These are phyloP conservation scores for Colletotrichum theobromicola DNA, from an alignment of 2,329 filamentous ascomycete species.

Conservation along the genomic window DNA sequence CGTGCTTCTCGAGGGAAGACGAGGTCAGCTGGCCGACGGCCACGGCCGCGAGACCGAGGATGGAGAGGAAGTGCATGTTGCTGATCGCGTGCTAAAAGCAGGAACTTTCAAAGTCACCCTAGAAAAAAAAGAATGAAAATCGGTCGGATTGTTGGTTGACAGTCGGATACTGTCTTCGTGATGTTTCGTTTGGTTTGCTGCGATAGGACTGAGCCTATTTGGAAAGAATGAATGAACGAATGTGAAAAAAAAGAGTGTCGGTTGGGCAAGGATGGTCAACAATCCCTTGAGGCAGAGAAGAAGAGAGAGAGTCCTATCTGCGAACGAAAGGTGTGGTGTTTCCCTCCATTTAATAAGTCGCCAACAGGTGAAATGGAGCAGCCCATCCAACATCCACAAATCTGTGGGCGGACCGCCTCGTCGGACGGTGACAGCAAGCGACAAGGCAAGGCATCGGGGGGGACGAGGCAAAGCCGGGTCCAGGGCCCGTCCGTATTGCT, in stretches of 20 bases:
- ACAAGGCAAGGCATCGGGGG: not conserved
- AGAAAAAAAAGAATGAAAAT: constrained; percentile 1
- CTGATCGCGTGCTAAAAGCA: not conserved
- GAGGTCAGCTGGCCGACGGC: constrained; percentile 24
- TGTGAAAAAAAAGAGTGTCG: constrained; percentile 13
- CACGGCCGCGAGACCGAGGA: constrained; percentile 13
- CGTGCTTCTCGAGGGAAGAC: constrained; percentile 32
- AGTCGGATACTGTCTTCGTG: not conserved
- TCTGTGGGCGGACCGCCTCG: not conserved
- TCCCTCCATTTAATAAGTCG: constrained; percentile 4
- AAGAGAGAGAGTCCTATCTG: not conserved
- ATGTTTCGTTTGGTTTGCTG: not conserved
- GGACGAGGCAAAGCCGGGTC: not conserved
- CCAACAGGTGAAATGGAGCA: not conserved
- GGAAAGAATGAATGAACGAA: constrained; percentile 15
- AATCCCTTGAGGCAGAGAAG: constrained; percentile 14
- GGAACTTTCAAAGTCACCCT: constrained; percentile 10
- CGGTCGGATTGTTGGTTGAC: not conserved
- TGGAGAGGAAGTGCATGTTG: constrained; percentile 1
- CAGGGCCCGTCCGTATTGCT: not conserved
- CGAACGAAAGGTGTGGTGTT: not conserved
- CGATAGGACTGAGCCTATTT: not conserved
- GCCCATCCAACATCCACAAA: constrained; percentile 1
- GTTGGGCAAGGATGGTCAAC: constrained; percentile 20
- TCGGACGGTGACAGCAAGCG: not conserved